phyloP scores from a whole-genome alignment of 176 grass and related monocot species.

The Cymbopogon citratus region DNA sequence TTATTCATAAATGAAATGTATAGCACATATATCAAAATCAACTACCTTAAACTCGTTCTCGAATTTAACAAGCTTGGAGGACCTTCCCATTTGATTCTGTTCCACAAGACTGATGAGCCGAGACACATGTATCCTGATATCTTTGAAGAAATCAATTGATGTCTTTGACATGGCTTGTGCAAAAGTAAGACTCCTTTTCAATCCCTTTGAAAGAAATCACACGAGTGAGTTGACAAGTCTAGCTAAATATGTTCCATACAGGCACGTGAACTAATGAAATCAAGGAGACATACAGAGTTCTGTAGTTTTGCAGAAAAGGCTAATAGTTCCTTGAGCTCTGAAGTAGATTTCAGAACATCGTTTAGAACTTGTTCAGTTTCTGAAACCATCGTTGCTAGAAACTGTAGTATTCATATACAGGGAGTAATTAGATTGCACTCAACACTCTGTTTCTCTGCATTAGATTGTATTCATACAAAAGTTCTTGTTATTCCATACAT shows the following conservation, averaged over 20 bases:
- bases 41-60: conserved; percentile 71
- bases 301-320: conserved; percentile 56
- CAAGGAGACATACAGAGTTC: conserved; percentile 41
- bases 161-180: conserved; percentile 70
- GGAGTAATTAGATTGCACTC: conserved; percentile 8
- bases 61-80: conserved; percentile 44
- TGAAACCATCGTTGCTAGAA: conserved; percentile 57
- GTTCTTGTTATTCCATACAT: conserved; percentile 43
- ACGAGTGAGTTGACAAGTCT: neutral
- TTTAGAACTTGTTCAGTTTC: conserved; percentile 55
- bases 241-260: conserved; percentile 16
- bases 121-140: conserved; percentile 39
- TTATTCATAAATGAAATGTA: neutral
- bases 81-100: conserved; percentile 45
- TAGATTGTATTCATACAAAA: conserved; percentile 17
- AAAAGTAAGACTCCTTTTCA: conserved; percentile 59
- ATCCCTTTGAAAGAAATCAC: conserved; percentile 36
- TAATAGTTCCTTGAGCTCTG: conserved; percentile 57
- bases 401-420: conserved; percentile 37
- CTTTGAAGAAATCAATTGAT: conserved; percentile 48
- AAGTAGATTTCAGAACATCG: conserved; percentile 52
- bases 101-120: conserved; percentile 44
- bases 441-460: neutral
- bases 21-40: neutral
- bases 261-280: neutral